phyloP scores from a whole-genome alignment of 805 yeast species.

The Wickerhamomyces bovis region DNA sequence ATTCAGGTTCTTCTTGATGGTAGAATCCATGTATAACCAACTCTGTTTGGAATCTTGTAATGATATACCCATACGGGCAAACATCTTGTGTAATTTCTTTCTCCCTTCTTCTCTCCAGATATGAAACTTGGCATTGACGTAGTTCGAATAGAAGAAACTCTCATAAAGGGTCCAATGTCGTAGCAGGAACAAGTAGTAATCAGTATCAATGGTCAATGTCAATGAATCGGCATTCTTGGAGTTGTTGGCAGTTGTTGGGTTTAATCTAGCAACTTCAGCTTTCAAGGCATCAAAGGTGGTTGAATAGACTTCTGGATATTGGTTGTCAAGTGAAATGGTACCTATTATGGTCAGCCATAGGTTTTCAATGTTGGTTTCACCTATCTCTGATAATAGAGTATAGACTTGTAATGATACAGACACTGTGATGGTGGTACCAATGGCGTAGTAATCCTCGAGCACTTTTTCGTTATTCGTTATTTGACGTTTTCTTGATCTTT shows the following conservation, averaged over 20 bases:
- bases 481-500: conserved; percentile 36
- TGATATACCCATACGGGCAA: conserved; percentile 95
- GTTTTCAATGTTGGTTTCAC: conserved; percentile 62
- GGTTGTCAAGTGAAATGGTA: conserved; percentile 69
- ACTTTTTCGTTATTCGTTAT: conserved; percentile 43
- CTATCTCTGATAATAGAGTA: conserved; percentile 71
- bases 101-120: conserved; percentile 92
- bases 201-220: conserved; percentile 63
- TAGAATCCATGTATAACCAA: conserved; percentile 86
- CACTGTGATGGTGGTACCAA: conserved; percentile 72
- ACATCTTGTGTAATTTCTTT: conserved; percentile 78
- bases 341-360: conserved; percentile 91
- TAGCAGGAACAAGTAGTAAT: conserved; percentile 76
- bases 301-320: conserved; percentile 70
- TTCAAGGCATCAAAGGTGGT: conserved; percentile 64
- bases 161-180: conserved; percentile 94
- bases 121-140: conserved; percentile 78
- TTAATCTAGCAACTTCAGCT: conserved; percentile 77
- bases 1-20: conserved; percentile 67
- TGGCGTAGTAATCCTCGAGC: conserved; percentile 72
- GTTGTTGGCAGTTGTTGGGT: conserved; percentile 30
- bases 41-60: conserved; percentile 82
- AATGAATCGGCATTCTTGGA: conserved; percentile 35
- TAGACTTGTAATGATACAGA: conserved; percentile 78
- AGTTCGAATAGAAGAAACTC: conserved; percentile 84